Evolutionary conservation across 179 eudicot species (phyloP).

Genomic region (Drosera spatulata): DNA sequence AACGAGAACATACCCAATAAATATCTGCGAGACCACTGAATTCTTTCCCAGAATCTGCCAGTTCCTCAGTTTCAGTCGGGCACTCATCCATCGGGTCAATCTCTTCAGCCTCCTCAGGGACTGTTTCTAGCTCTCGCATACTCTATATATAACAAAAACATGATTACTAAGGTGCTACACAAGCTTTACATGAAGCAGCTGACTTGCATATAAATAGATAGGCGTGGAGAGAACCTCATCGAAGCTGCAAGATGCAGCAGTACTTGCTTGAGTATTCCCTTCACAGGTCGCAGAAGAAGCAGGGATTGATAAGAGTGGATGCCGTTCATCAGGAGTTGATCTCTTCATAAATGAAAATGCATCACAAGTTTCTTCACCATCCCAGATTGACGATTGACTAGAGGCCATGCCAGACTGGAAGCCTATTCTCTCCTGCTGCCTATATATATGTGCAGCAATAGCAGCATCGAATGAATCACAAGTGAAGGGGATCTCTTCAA

Average conservation of each 20-base stretch:
- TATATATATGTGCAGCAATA: slow-evolving; percentile 82
- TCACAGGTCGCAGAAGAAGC: slow-evolving; percentile 13
- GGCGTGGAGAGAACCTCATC: slow-evolving; percentile 28
- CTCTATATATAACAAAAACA: slow-evolving; percentile 20
- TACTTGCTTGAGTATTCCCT: slow-evolving; percentile 14
- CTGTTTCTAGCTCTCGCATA: slow-evolving; percentile 22
- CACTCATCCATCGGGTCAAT: slow-evolving; percentile 34
- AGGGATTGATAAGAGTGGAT: slow-evolving; percentile 11
- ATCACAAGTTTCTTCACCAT: slow-evolving; percentile 95
- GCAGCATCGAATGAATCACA: slow-evolving; percentile 98
- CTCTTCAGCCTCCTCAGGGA: slow-evolving; percentile 15
- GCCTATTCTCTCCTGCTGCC: slow-evolving; percentile 33
- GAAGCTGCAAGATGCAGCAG: slow-evolving; percentile 13
- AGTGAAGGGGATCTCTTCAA: slow-evolving; percentile 46
- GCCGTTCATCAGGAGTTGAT: slow-evolving; percentile 17
- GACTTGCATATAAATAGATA: background rate
- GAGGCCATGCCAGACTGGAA: slow-evolving; percentile 10
- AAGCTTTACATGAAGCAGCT: too few species aligned
- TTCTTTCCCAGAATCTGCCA: slow-evolving; percentile 34
- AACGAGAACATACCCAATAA: slow-evolving; percentile 48
- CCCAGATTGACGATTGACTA: slow-evolving; percentile 62
- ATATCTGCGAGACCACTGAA: slow-evolving; percentile 50
- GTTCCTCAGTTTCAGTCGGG: slow-evolving; percentile 22
- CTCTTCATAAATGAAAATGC: slow-evolving; percentile 72
- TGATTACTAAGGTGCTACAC: too few species aligned